Percentiles rank a stretch among this genome's conserved stretches.
Evolutionary conservation across 148 eudicot species (phyloP).

Genomic region (Nepenthes mirabilis): DNA sequence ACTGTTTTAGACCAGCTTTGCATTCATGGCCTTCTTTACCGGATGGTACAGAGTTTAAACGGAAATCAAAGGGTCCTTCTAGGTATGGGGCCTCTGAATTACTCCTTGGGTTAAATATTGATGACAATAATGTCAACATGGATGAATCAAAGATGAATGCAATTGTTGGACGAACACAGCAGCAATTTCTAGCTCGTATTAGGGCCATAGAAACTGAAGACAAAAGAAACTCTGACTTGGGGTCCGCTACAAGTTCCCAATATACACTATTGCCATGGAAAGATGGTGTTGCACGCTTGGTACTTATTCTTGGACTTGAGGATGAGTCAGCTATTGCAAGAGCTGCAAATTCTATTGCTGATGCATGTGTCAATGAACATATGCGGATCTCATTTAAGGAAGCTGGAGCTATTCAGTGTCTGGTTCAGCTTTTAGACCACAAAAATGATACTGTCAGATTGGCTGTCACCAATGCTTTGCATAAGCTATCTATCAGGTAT

Average conservation of each 20-base stretch:
- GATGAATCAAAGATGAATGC: constrained; percentile 61
- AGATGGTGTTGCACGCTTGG: constrained; percentile 86
- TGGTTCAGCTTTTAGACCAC: constrained; percentile 40
- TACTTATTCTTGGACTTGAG: constrained; percentile 71
- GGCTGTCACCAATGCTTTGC: constrained; percentile 52
- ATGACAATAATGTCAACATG: constrained; percentile 31
- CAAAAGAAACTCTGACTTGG: constrained; percentile 19
- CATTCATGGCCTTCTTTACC: constrained; percentile 78
- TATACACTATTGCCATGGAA: constrained; percentile 60
- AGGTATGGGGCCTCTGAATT: constrained; percentile 66
- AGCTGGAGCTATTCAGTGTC: constrained; percentile 66
- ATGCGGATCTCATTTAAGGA: constrained; percentile 59
- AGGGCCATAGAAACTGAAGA: constrained; percentile 68
- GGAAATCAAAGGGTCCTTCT: constrained; percentile 39
- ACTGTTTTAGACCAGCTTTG: constrained; percentile 51
- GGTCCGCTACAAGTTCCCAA: constrained; percentile 16
- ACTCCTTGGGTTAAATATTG: constrained; percentile 52
- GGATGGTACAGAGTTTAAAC: constrained; percentile 67
- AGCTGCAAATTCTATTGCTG: constrained; percentile 72
- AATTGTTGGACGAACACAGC: constrained; percentile 55
- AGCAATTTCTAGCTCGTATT: constrained; percentile 76
- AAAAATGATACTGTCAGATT: constrained; percentile 27
- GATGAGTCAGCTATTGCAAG: constrained; percentile 59
- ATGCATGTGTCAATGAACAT: constrained; percentile 47
- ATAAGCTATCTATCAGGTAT: constrained; percentile 69